Percentiles rank a stretch among this genome's conserved stretches.
Conservation (phyloP, 495 filamentous ascomycete species). For the Hypoxylon cercidicola region DNA sequence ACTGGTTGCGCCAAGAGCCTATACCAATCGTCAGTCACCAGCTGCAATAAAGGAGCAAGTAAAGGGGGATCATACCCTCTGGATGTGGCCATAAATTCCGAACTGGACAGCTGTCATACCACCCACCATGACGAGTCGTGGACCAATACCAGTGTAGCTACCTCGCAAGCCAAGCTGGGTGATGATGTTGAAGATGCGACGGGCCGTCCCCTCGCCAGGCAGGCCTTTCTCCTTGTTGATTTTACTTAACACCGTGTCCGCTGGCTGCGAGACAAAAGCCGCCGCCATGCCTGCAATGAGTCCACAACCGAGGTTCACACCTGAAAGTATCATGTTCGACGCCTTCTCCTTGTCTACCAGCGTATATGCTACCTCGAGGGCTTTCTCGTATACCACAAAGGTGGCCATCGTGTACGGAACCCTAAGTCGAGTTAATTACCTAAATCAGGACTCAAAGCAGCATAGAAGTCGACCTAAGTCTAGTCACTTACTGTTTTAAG, state of each 20-base stretch:
- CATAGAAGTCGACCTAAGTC: constrained; percentile 9
- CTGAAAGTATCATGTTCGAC: constrained; percentile 71
- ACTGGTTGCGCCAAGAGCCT: constrained; percentile 44
- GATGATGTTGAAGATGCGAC: constrained; percentile 81
- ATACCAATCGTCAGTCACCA: constrained; percentile 16
- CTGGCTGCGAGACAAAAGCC: constrained; percentile 84
- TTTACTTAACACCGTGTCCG: constrained; percentile 89
- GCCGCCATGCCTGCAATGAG: constrained; percentile 88
- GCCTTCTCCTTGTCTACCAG: constrained; percentile 69
- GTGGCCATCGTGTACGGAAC: constrained; percentile 93
- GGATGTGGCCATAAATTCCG: constrained; percentile 82
- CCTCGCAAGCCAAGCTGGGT: constrained; percentile 81
- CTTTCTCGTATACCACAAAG: constrained; percentile 91
- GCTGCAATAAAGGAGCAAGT: background rate
- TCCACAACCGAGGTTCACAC: constrained; percentile 83
- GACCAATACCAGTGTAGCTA: constrained; percentile 79
- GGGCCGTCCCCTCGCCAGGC: constrained; percentile 79
- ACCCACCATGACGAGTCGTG: constrained; percentile 78
- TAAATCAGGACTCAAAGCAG: background rate
- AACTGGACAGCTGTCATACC: constrained; percentile 83
- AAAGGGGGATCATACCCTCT: constrained; percentile 52
- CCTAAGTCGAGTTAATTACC: constrained; percentile 27
- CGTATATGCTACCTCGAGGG: constrained; percentile 70
- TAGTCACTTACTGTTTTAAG: constrained; percentile 68
- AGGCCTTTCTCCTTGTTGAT: constrained; percentile 89